phyloP scores from a whole-genome alignment of 1,284 basidiomycete species.

The Amylostereum areolatum region DNA sequence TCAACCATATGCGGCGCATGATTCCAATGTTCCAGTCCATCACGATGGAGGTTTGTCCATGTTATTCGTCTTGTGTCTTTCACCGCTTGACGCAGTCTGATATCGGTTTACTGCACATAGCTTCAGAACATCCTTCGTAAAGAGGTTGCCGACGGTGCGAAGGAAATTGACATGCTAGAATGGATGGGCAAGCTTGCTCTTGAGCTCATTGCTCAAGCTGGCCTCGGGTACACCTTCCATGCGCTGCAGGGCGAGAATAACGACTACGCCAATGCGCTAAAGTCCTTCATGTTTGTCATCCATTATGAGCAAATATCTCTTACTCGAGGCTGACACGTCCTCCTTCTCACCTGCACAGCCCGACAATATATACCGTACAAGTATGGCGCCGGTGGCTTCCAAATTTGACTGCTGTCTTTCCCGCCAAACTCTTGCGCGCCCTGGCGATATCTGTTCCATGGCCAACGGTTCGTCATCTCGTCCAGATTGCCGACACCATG shows the following conservation, averaged over 20 bases:
- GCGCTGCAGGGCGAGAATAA: slow-evolving; percentile 18
- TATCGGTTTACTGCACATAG: slow-evolving; percentile 4
- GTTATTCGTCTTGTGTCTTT: neutral
- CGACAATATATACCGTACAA: too few species aligned
- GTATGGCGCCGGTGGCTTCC: too few species aligned
- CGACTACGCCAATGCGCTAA: slow-evolving; percentile 22
- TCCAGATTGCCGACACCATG: slow-evolving; percentile 29
- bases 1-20: slow-evolving; percentile 16
- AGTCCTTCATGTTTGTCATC: slow-evolving; percentile 13
- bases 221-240: slow-evolving; percentile 31
- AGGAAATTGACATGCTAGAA: slow-evolving; percentile 25
- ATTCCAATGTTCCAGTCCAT: slow-evolving; percentile 18
- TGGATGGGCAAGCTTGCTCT: slow-evolving; percentile 26
- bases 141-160: slow-evolving; percentile 10
- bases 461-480: slow-evolving; percentile 22
- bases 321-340: slow-evolving; percentile 6
- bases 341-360: too few species aligned
- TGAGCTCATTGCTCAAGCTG: slow-evolving; percentile 19
- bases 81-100: neutral
- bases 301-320: slow-evolving; percentile 31
- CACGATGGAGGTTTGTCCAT: slow-evolving; percentile 10
- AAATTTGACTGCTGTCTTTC: too few species aligned
- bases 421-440: too few species aligned
- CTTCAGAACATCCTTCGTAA: slow-evolving; percentile 15
- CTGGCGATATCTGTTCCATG: slow-evolving; percentile 14